Base-by-base conservation (phyloP, 768 basidiomycete genomes). In the Termitomyces bulborhizus region DNA sequence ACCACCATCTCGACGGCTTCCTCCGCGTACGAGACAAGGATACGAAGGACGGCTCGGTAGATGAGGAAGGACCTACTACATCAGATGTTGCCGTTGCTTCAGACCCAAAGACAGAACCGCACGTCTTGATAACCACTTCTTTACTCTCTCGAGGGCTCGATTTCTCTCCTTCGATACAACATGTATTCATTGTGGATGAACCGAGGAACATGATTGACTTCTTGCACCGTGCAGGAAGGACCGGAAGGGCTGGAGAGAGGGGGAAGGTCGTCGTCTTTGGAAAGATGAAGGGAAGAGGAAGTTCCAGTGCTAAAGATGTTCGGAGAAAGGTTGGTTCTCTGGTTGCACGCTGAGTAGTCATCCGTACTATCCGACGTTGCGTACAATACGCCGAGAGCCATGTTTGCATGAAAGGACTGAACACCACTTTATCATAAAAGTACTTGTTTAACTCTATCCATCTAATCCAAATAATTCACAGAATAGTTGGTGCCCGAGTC, bases 161-260 rank as follows among this genome's bases (percentile, higher is more conserved):
- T 68, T 97, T 97, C 63, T 75, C 84, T 13, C 85, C 91, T 0
- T 72, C 73, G 4, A 82, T 96, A 61, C 78, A 80, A 58, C 84
- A 94, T 62, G 88, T 96, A 3, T 87, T 97, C 67, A 86, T 96
- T 60, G 78, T 90, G 24, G 94, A 96, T 61, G 83, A 89, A 64
- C 93, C 94, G 18, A 74, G 88, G 60, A 95, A 93, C 66, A 89
- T 88, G 77, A 79, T 95, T 39, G 94, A 97, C 68, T 95, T 96
- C 66, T 68, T 97, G 57, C 94, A 97, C 70, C 84, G 94, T 4
- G 94, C 94, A 0, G 94, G 94, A 15, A 73, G 94, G 46, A 79
- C 88, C 0, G 93, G 85, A 2, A 73, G 93, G 31, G 91, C 90
- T 4, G 90, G 90, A 0, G 68, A 77, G 64, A 65, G 69, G 27